Conservation (phyloP, 768 basidiomycete species). For the Mycena epipterygia region DNA sequence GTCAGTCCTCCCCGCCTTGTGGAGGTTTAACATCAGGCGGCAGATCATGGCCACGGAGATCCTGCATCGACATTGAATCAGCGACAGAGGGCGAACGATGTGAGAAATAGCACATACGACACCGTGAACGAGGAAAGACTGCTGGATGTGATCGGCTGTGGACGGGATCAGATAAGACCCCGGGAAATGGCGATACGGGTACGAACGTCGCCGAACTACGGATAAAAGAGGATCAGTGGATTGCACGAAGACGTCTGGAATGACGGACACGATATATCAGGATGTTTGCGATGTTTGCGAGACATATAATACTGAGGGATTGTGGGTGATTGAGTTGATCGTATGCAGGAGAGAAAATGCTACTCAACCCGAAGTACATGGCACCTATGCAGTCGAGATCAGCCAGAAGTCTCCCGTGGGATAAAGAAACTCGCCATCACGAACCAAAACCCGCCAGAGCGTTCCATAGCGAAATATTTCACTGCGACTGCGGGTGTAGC, state of each 20-base stretch:
- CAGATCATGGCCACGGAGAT: neutral
- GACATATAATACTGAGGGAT: neutral
- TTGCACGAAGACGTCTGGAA: neutral
- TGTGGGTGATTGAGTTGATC: neutral
- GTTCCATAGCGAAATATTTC: neutral
- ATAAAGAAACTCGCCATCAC: neutral
- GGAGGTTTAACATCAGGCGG: neutral
- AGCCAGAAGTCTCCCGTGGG: neutral
- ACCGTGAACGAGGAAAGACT: neutral
- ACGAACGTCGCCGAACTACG: neutral
- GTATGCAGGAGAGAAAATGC: neutral
- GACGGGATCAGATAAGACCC: too few relatives aligned
- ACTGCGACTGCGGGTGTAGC: neutral
- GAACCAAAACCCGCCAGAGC: neutral
- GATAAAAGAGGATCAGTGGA: neutral
- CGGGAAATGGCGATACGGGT: neutral
- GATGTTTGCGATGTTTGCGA: neutral
- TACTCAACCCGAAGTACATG: neutral
- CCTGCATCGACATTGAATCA: neutral
- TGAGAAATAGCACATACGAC: neutral
- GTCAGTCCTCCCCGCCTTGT: too few relatives aligned
- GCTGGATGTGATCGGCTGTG: neutral
- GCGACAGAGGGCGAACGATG: neutral
- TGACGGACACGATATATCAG: neutral
- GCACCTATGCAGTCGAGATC: neutral